A percentile compares a stretch with the other conserved stretches of the same genome.
Conservation (phyloP, 352 stramenopile genomes). For the Phytophthora tubulina region DNA sequence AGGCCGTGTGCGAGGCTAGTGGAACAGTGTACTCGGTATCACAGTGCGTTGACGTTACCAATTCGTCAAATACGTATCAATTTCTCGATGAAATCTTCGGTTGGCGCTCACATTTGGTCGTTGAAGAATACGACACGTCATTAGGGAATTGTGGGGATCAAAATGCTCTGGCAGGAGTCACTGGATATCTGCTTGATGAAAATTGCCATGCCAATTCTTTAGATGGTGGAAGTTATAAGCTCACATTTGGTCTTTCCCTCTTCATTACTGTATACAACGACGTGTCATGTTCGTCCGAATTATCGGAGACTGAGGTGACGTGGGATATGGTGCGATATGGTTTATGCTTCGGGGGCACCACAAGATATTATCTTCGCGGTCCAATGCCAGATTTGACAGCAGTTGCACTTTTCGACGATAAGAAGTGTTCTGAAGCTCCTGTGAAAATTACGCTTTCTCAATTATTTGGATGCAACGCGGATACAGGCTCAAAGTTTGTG, state of each 20-base stretch:
- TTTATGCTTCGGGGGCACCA: background rate
- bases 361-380: slow-evolving; percentile 8
- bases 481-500: background rate
- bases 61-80: slow-evolving; percentile 2
- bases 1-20: background rate
- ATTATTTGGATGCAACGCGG: slow-evolving; percentile 7
- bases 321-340: slow-evolving; percentile 2
- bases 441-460: slow-evolving; percentile 9
- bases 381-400: slow-evolving; percentile 8
- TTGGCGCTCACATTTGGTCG: slow-evolving; percentile 5
- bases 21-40: slow-evolving; percentile 2
- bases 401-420: slow-evolving; percentile 5
- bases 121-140: slow-evolving; percentile 10
- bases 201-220: slow-evolving; percentile 1
- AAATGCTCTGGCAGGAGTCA: slow-evolving; percentile 1
- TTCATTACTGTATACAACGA: slow-evolving; percentile 8
- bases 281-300: background rate
- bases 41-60: background rate
- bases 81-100: slow-evolving; percentile 8
- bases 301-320: slow-evolving; percentile 9
- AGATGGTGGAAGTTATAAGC: background rate
- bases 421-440: background rate
- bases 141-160: background rate
- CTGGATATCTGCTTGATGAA: slow-evolving; percentile 9
- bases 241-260: slow-evolving; percentile 2